Percentiles rank a stretch among this genome's conserved stretches.
phyloP scores from a whole-genome alignment of 495 filamentous ascomycete genomes.

The Poronia punctata region DNA sequence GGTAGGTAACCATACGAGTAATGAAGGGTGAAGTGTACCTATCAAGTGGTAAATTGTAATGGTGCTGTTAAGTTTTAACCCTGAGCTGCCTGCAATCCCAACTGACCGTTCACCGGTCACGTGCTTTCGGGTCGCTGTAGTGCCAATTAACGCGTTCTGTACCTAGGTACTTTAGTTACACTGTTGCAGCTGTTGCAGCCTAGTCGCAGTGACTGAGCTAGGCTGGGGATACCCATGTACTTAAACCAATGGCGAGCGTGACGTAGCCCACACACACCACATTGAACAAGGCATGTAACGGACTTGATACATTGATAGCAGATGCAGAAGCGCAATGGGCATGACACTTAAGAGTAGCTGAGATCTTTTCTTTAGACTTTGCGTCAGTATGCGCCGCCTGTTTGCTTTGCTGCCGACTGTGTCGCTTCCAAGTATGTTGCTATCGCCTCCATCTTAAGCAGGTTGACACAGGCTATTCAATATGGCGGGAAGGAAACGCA shows the following conservation, averaged over 20 bases:
- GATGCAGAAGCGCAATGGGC: no score
- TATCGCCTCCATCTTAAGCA: background rate
- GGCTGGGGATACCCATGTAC: no score
- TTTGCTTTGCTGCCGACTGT: background rate
- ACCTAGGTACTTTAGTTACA: background rate
- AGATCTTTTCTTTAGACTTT: no score
- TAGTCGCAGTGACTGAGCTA: no score
- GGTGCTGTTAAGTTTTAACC: background rate
- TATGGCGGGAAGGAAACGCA: constrained; percentile 25
- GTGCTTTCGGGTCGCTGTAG: constrained; percentile 20
- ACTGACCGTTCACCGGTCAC: constrained; percentile 14
- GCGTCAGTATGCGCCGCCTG: background rate
- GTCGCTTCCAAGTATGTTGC: no score
- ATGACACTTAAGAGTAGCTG: no score
- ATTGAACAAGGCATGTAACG: no score
- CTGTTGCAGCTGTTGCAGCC: no score
- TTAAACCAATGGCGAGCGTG: constrained; percentile 3
- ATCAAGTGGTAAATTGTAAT: background rate
- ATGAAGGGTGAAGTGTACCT: no score
- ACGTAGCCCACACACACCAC: no score
- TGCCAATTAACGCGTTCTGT: background rate
- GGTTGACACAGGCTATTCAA: background rate
- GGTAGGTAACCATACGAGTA: no score
- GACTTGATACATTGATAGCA: no score
- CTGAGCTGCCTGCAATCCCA: background rate